A percentile compares a stretch with the other conserved stretches of the same genome.
phyloP scores from a whole-genome alignment of 139 green algal species.

The Asterochloris sp. region DNA sequence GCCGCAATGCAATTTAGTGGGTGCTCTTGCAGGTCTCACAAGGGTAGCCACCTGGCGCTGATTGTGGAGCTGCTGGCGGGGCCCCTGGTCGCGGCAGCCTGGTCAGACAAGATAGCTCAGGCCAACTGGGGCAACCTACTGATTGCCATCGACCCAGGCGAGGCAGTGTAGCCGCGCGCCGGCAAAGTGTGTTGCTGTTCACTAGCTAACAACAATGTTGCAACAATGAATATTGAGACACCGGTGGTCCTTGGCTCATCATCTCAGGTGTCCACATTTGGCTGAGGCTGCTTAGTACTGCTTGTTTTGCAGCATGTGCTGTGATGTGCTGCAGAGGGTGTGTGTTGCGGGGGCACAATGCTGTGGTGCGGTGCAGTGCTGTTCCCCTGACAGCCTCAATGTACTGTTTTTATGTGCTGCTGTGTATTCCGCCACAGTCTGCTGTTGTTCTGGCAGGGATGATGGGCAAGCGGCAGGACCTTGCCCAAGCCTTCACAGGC shows the following conservation, averaged over 20 bases:
- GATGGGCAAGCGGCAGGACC: constrained; percentile 1
- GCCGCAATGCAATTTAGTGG: no score
- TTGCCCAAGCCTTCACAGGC: constrained; percentile 7
- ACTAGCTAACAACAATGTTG: no score
- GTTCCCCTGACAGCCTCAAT: constrained; percentile 17
- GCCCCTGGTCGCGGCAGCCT: constrained; percentile 60
- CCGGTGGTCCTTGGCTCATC: no score
- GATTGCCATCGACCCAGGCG: constrained; percentile 57
- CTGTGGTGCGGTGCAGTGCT: background rate
- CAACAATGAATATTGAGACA: no score
- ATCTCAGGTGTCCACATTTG: no score
- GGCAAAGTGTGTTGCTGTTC: background rate
- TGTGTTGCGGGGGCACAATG: no score
- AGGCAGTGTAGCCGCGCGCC: constrained; percentile 47
- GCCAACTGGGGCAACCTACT: constrained; percentile 81
- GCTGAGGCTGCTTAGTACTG: no score
- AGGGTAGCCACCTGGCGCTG: constrained; percentile 68
- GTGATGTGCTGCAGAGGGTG: no score
- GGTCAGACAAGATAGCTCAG: constrained; percentile 63
- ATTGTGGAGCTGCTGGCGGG: constrained; percentile 78
- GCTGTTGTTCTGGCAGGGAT: background rate
- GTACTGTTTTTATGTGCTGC: no score
- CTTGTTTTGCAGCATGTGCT: no score
- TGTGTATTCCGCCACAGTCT: no score
- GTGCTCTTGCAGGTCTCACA: constrained; percentile 36